These are phyloP conservation scores for Daldinia loculata DNA, from an alignment of 495 filamentous ascomycete genomes.

Conservation along the genomic window DNA sequence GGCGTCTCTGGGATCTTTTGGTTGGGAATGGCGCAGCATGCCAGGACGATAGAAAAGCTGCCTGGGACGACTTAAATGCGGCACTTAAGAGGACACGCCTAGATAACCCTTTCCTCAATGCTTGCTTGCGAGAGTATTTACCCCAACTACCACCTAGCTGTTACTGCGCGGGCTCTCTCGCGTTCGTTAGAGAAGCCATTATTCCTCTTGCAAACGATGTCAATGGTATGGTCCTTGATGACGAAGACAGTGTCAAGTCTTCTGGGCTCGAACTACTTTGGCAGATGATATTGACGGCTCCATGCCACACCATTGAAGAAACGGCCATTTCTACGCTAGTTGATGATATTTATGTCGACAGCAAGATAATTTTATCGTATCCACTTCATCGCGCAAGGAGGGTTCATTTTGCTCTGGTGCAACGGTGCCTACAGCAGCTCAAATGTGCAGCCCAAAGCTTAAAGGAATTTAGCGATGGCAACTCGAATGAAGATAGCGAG, in stretches of 20 bases:
- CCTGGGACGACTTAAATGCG: constrained; percentile 72
- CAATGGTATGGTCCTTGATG: constrained; percentile 53
- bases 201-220: constrained; percentile 52
- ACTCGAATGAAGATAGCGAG: constrained; percentile 56
- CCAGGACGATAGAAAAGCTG: constrained; percentile 63
- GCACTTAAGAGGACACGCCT: constrained; percentile 55
- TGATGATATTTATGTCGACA: constrained; percentile 72
- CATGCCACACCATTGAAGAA: constrained; percentile 72
- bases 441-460: constrained; percentile 71
- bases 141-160: constrained; percentile 68
- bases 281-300: constrained; percentile 79
- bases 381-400: constrained; percentile 55
- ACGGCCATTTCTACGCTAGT: constrained; percentile 75
- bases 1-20: constrained; percentile 71
- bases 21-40: constrained; percentile 67
- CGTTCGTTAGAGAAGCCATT: constrained; percentile 66
- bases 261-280: constrained; percentile 81
- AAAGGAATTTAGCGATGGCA: constrained; percentile 56
- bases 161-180: constrained; percentile 71
- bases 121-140: constrained; percentile 72
- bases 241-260: constrained; percentile 51
- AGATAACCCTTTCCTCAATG: constrained; percentile 70
- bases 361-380: constrained; percentile 53
- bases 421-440: constrained; percentile 80
- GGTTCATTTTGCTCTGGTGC: constrained; percentile 81